Evolutionary conservation across 2,329 filamentous ascomycete species (phyloP).

Genomic region (Aspergillaceae sp.): DNA sequence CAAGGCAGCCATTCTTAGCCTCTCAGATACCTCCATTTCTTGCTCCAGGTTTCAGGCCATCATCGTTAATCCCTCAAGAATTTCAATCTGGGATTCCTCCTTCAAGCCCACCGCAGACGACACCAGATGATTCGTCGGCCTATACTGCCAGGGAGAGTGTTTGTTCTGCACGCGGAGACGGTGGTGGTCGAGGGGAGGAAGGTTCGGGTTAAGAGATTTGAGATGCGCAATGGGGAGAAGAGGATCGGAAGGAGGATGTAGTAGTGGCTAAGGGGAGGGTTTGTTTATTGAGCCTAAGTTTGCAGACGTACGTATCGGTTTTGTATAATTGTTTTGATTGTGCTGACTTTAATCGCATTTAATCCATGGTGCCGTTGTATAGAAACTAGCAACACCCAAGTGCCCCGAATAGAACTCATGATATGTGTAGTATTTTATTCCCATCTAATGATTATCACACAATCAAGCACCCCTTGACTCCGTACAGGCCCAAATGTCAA

Average conservation of each 20-base stretch:
- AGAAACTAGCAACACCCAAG: slow-evolving; percentile 8
- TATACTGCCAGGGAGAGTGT: slow-evolving; percentile 22
- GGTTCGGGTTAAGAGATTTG: slow-evolving; percentile 31
- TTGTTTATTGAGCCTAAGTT: slow-evolving; percentile 33
- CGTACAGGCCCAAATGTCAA: slow-evolving; percentile 3
- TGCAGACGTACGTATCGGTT: slow-evolving; percentile 21
- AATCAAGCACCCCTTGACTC: slow-evolving; percentile 1
- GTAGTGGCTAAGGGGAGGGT: slow-evolving; percentile 30
- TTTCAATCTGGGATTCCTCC: no score
- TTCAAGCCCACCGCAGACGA: no score
- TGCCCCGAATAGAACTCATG: background rate
- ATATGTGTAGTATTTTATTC: slow-evolving; percentile 7
- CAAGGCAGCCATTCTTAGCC: no score
- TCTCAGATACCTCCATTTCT: no score
- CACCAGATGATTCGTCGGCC: slow-evolving; percentile 19
- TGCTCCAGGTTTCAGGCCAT: no score
- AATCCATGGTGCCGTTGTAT: slow-evolving; percentile 29
- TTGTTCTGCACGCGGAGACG: slow-evolving; percentile 25
- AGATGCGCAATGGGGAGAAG: slow-evolving; percentile 8
- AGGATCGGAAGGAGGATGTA: slow-evolving; percentile 15
- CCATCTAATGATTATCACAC: slow-evolving; percentile 10
- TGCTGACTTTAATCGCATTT: background rate
- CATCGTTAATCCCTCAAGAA: no score
- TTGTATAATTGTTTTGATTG: background rate
- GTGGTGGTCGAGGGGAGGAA: slow-evolving; percentile 28